Percentiles rank a stretch among this genome's conserved stretches.
Conservation (phyloP, 164 flowering plant species). For the Annona cherimola region DNA sequence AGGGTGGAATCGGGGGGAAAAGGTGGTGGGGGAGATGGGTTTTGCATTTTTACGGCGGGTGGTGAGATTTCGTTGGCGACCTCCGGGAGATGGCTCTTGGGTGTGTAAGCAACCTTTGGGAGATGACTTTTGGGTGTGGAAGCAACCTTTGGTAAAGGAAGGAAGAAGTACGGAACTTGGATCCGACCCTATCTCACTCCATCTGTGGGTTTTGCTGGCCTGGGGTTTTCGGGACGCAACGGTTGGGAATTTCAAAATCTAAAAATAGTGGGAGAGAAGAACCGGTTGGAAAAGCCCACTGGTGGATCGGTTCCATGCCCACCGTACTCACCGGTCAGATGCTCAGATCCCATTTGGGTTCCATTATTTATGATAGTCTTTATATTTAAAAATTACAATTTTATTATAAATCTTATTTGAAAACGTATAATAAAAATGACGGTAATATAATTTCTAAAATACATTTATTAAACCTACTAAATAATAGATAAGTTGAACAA, state of each 20-base stretch:
- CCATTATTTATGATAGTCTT: no score
- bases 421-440: no score
- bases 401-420: no score
- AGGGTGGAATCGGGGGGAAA: neutral
- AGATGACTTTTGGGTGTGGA: neutral
- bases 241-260: neutral
- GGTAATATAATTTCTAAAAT: no score
- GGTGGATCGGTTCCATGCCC: no score
- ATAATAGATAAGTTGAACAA: no score
- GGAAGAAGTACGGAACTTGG: neutral
- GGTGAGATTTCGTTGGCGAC: neutral
- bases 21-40: neutral
- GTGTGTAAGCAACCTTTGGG: neutral
- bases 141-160: neutral
- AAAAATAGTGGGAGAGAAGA: no score
- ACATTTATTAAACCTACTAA: no score
- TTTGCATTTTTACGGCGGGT: neutral
- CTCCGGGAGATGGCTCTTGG: neutral
- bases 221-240: neutral
- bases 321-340: no score
- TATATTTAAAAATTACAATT: no score
- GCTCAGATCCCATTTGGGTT: no score
- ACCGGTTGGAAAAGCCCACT: neutral
- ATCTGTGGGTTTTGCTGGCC: neutral
- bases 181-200: no score